phyloP scores from a whole-genome alignment of 306 rosid species.

The Dalbergia cochinchinensis region DNA sequence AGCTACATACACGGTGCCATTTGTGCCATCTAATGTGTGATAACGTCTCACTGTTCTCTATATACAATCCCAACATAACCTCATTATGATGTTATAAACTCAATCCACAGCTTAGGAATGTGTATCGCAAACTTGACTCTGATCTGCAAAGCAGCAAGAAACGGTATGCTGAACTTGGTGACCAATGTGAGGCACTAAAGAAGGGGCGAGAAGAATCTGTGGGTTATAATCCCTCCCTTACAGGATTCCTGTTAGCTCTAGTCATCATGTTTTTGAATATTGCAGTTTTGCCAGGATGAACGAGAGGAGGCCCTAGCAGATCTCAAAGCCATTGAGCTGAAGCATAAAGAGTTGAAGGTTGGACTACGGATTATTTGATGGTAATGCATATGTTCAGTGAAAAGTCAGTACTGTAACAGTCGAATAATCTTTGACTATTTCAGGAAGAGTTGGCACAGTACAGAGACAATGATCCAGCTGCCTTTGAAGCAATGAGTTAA shows the following conservation, averaged over 20 bases:
- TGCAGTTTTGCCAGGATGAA: conserved; percentile 65
- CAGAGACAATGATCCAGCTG: conserved; percentile 96
- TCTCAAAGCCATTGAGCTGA: conserved; percentile 73
- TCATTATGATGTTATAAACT: conserved; percentile 21
- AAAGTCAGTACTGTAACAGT: conserved; percentile 35
- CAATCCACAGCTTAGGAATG: conserved; percentile 78
- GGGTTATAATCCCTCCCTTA: conserved; percentile 51
- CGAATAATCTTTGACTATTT: conserved; percentile 38
- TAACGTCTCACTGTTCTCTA: conserved; percentile 25
- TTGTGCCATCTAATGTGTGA: conserved; percentile 41
- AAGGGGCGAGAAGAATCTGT: conserved; percentile 94
- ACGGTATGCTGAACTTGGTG: conserved; percentile 69
- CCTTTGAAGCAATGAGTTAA: conserved; percentile 91
- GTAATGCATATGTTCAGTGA: background rate
- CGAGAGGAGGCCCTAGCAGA: conserved; percentile 82
- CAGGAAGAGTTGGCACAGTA: conserved; percentile 84
- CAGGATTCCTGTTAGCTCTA: conserved; percentile 23
- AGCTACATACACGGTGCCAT: background rate
- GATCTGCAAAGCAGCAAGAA: conserved; percentile 72
- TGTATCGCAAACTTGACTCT: conserved; percentile 76
- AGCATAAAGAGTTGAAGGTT: conserved; percentile 81
- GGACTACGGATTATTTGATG: conserved; percentile 34
- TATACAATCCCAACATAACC: conserved; percentile 15
- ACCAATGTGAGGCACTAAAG: conserved; percentile 72
- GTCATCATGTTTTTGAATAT: conserved; percentile 36